Conservation (phyloP, 148 eudicot genomes). For the Camellia sinensis region DNA sequence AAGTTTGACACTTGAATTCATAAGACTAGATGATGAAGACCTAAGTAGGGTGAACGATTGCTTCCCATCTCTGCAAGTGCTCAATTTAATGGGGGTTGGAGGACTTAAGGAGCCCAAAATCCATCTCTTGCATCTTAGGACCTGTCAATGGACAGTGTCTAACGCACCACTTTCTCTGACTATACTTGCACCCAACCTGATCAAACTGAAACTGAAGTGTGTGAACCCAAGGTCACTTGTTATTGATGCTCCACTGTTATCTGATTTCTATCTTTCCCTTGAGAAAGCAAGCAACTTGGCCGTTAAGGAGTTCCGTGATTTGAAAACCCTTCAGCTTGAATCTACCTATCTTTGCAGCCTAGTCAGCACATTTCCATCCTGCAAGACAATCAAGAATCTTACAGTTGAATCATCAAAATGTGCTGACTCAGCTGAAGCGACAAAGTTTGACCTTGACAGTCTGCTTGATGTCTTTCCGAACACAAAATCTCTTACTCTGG, state of each 20-base stretch:
- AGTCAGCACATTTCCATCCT: constrained; percentile 29
- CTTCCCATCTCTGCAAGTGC: constrained; percentile 49
- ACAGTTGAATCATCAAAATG: constrained; percentile 32
- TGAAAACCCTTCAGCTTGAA: constrained; percentile 43
- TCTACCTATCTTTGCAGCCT: constrained; percentile 33
- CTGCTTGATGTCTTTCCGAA: constrained; percentile 47
- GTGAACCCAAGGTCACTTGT: constrained; percentile 44
- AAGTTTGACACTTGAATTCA: constrained; percentile 56
- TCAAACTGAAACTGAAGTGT: constrained; percentile 51
- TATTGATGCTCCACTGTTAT: constrained; percentile 50
- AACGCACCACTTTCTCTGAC: constrained; percentile 59
- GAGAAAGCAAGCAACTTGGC: constrained; percentile 31
- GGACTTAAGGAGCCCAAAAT: constrained; percentile 56
- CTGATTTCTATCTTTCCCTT: constrained; percentile 47
- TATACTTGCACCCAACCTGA: constrained; percentile 49
- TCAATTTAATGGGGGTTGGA: constrained; percentile 69
- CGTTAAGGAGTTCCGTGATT: constrained; percentile 31
- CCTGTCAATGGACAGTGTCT: constrained; percentile 54
- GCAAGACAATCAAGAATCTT: constrained; percentile 33
- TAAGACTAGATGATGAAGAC: constrained; percentile 66
- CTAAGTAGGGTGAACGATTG: constrained; percentile 46
- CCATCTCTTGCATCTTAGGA: constrained; percentile 48
- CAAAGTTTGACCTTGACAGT: constrained; percentile 28
- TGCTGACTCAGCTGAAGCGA: constrained; percentile 13
- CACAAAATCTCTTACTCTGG: constrained; percentile 38